These are phyloP conservation scores for Amauroascus verrucosus DNA, from an alignment of 2,329 filamentous ascomycete genomes.

Conservation along the genomic window DNA sequence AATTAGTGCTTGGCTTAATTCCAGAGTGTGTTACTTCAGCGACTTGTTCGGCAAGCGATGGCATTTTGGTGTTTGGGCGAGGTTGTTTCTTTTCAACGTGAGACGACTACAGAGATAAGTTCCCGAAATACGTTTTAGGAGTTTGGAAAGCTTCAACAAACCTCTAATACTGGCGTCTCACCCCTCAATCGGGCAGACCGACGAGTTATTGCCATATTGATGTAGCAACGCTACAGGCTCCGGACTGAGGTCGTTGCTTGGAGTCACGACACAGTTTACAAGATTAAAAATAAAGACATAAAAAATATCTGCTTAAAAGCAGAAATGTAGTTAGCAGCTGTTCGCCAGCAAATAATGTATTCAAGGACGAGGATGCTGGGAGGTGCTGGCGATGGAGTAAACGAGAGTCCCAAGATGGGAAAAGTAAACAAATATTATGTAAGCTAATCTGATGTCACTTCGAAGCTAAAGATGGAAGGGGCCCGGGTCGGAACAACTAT, in stretches of 20 bases:
- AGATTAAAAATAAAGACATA: neutral
- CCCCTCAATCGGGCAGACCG: conserved; percentile 34
- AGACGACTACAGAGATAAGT: neutral
- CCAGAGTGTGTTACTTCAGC: conserved; percentile 28
- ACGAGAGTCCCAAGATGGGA: neutral
- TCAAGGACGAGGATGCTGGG: neutral
- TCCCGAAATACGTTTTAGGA: neutral
- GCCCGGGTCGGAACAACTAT: too few species aligned
- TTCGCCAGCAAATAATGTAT: neutral
- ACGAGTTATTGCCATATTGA: conserved; percentile 24
- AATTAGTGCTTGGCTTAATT: conserved; percentile 19
- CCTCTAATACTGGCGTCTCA: conserved; percentile 25
- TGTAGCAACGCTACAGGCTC: conserved; percentile 1
- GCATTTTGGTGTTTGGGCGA: conserved; percentile 27
- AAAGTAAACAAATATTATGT: conserved; percentile 8
- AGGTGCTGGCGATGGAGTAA: too few species aligned
- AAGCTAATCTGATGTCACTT: too few species aligned
- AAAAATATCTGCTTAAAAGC: neutral
- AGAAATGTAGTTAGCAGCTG: neutral
- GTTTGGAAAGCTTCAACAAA: conserved; percentile 17
- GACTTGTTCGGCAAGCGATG: conserved; percentile 40
- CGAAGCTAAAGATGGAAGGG: too few species aligned
- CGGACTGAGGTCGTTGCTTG: neutral
- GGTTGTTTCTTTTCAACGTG: conserved; percentile 5
- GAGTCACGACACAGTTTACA: neutral